phyloP scores from a whole-genome alignment of 1,284 basidiomycete genomes.

The Marasmius oreades region DNA sequence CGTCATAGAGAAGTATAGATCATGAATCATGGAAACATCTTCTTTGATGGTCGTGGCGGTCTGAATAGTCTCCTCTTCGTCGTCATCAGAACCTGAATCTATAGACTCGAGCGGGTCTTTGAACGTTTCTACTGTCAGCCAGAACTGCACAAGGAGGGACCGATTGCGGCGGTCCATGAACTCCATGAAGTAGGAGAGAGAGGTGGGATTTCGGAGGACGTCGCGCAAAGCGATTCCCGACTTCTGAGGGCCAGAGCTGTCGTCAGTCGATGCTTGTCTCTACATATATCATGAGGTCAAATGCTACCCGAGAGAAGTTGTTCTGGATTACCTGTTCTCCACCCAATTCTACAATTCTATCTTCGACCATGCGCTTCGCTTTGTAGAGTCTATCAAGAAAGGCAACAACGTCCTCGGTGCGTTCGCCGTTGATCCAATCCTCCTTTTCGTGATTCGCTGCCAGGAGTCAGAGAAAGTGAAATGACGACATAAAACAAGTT shows the following conservation, averaged over 20 bases:
- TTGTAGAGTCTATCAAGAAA: constrained; percentile 87
- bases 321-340: constrained; percentile 49
- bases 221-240: constrained; percentile 59
- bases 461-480: constrained; percentile 1
- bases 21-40: constrained; percentile 84
- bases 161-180: constrained; percentile 91
- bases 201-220: constrained; percentile 82
- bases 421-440: constrained; percentile 79
- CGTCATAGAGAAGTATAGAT: constrained; percentile 75
- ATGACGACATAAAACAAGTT: not conserved
- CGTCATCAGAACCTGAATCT: constrained; percentile 66
- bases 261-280: constrained; percentile 32
- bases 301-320: not conserved
- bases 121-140: constrained; percentile 96
- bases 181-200: constrained; percentile 95
- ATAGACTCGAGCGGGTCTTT: constrained; percentile 91
- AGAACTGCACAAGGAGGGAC: constrained; percentile 90
- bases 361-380: constrained; percentile 83
- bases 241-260: constrained; percentile 31
- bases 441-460: constrained; percentile 79
- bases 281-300: constrained; percentile 5
- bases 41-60: constrained; percentile 68
- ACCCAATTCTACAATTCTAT: constrained; percentile 78
- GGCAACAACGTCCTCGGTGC: constrained; percentile 79
- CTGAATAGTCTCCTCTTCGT: constrained; percentile 64